phyloP scores from a whole-genome alignment of 2,329 filamentous ascomycete genomes.

The Fusarium albosuccineum region DNA sequence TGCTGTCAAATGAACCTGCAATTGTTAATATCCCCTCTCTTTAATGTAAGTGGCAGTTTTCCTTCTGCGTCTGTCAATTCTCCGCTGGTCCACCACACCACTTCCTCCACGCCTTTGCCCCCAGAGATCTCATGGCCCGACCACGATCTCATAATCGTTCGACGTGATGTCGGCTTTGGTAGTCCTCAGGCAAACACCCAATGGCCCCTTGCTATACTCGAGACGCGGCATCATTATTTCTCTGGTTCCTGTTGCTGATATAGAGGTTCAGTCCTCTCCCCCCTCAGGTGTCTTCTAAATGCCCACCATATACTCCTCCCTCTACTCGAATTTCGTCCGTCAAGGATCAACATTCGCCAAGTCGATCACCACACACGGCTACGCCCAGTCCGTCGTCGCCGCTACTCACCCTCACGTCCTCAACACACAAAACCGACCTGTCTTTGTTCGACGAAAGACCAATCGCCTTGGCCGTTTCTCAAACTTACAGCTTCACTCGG shows the following conservation, averaged over 20 bases:
- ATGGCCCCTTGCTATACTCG: constrained; percentile 11
- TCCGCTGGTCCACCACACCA: constrained; percentile 41
- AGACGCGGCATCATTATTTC: constrained; percentile 14
- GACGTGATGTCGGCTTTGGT: constrained; percentile 35
- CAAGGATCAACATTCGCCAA: constrained; percentile 88
- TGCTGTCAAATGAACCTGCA: constrained; percentile 99
- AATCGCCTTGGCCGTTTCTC: constrained; percentile 67
- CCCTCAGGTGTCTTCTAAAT: constrained; percentile 86
- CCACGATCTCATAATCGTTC: constrained; percentile 47
- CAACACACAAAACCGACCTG: constrained; percentile 78
- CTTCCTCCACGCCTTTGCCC: constrained; percentile 29
- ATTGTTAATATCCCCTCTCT: constrained; percentile 68
- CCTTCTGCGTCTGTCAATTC: constrained; percentile 8
- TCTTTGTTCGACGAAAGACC: constrained; percentile 70
- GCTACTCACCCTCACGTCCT: constrained; percentile 84
- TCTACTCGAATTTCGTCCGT: constrained; percentile 89
- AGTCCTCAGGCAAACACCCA: constrained; percentile 40
- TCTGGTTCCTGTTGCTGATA: constrained; percentile 43
- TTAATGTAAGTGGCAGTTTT: constrained; percentile 67
- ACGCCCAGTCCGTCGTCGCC: constrained; percentile 97
- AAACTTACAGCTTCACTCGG: constrained; percentile 77
- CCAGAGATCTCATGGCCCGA: constrained; percentile 46
- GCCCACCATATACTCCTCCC: constrained; percentile 77
- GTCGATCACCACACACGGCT: constrained; percentile 96
- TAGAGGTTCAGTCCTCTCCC: constrained; percentile 58